Conservation (phyloP, 768 basidiomycete genomes). For the Lactarius vividus region DNA sequence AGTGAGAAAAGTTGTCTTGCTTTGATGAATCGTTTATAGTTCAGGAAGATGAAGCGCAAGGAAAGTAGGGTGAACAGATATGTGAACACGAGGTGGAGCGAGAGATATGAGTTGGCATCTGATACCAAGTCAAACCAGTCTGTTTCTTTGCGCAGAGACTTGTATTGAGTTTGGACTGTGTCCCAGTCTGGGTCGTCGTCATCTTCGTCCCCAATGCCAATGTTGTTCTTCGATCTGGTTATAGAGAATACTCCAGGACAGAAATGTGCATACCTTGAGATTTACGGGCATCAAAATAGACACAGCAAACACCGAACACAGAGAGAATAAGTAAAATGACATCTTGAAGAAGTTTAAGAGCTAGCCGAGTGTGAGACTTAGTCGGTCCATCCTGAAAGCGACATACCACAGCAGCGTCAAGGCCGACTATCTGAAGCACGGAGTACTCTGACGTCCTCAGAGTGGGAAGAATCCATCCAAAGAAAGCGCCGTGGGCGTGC, state of each 20-base stretch:
- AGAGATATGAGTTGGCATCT: conserved; percentile 86
- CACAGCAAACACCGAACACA: conserved; percentile 79
- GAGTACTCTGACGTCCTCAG: conserved; percentile 88
- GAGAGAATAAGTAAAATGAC: conserved; percentile 87
- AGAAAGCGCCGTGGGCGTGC: conserved; percentile 81
- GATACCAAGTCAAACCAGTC: conserved; percentile 88
- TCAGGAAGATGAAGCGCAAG: conserved; percentile 82
- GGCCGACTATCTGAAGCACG: conserved; percentile 91
- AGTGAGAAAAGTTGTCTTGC: conserved; percentile 92
- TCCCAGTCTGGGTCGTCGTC: conserved; percentile 35
- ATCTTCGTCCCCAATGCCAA: conserved; percentile 58
- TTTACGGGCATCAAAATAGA: conserved; percentile 94
- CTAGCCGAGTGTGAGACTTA: conserved; percentile 40
- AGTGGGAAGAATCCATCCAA: conserved; percentile 96
- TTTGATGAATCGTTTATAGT: conserved; percentile 85
- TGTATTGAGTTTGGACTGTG: conserved; percentile 30
- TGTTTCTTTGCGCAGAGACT: conserved; percentile 23
- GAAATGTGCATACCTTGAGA: conserved; percentile 61
- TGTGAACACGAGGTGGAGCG: conserved; percentile 88
- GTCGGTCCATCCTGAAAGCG: neutral
- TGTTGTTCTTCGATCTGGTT: conserved; percentile 77
- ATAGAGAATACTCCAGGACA: neutral
- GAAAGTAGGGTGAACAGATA: conserved; percentile 89
- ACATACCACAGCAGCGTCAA: conserved; percentile 94
- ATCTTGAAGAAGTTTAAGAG: conserved; percentile 94